A percentile compares a stretch with the other conserved stretches of the same genome.
Evolutionary conservation across 495 filamentous ascomycete genomes (phyloP).

Genomic region (Talaromyces proteolyticus): DNA sequence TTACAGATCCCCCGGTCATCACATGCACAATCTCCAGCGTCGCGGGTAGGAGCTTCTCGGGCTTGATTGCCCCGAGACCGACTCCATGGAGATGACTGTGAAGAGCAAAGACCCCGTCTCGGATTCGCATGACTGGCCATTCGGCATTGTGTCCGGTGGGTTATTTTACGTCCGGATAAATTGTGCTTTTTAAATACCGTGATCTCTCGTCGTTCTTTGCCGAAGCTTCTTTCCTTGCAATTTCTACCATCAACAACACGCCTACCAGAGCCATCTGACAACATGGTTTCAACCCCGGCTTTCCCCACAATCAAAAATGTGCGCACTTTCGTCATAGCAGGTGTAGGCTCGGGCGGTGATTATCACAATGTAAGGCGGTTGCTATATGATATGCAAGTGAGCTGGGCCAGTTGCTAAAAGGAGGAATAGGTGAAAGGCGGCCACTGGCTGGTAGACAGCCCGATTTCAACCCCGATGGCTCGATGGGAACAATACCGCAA

Average conservation of each 20-base stretch:
- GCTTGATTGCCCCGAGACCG: conserved; percentile 2
- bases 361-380: conserved; percentile 72
- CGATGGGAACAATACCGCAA: conserved; percentile 79
- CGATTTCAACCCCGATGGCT: conserved; percentile 89
- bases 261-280: too few relatives aligned
- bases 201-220: not conserved
- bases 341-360: conserved; percentile 84
- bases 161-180: not conserved
- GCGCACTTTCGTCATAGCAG: conserved; percentile 74
- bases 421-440: conserved; percentile 61
- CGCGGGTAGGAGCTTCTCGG: conserved; percentile 3
- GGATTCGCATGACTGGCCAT: too few relatives aligned
- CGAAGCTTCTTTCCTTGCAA: not conserved
- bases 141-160: not conserved
- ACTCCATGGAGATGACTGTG: not conserved
- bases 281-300: conserved; percentile 27
- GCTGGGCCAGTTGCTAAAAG: conserved; percentile 3
- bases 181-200: not conserved
- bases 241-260: not conserved
- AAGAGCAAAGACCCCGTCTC: too few relatives aligned
- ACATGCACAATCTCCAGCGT: not conserved
- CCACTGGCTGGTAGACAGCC: conserved; percentile 87
- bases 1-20: not conserved
- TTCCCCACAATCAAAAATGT: conserved; percentile 67
- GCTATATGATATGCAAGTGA: not conserved